phyloP scores from a whole-genome alignment of 768 basidiomycete genomes.

The Podaxis carcinomalis region DNA sequence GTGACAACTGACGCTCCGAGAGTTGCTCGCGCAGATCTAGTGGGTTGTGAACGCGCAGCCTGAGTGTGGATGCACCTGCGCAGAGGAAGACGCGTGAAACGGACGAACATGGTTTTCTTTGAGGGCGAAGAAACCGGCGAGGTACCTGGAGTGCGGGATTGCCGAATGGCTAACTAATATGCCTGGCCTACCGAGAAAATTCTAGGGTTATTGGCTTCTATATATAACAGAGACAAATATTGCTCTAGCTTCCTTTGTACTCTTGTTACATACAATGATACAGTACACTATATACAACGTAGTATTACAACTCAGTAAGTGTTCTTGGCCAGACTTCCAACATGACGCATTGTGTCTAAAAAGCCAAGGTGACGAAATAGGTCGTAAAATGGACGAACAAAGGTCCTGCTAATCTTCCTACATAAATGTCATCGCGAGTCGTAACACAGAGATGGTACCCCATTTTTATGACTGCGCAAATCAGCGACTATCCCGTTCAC shows the following conservation, averaged over 20 bases:
- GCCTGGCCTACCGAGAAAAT: neutral
- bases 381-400: neutral
- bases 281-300: neutral
- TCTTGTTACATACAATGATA: neutral
- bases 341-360: neutral
- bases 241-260: neutral
- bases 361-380: neutral
- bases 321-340: neutral
- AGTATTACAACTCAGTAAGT: neutral
- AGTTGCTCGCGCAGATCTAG: slow-evolving; percentile 21
- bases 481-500: neutral
- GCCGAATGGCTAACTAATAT: neutral
- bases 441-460: neutral
- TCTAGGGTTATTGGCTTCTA: neutral
- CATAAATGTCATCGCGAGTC: neutral
- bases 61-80: slow-evolving; percentile 50
- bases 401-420: neutral
- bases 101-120: slow-evolving; percentile 42
- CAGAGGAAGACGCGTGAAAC: slow-evolving; percentile 48
- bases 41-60: slow-evolving; percentile 15
- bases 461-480: neutral
- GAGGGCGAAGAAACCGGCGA: neutral
- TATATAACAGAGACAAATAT: slow-evolving; percentile 7
- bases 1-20: slow-evolving; percentile 42
- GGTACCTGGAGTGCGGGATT: neutral